Base-by-base conservation (phyloP, 805 yeast species). In the Torulaspora indica region DNA sequence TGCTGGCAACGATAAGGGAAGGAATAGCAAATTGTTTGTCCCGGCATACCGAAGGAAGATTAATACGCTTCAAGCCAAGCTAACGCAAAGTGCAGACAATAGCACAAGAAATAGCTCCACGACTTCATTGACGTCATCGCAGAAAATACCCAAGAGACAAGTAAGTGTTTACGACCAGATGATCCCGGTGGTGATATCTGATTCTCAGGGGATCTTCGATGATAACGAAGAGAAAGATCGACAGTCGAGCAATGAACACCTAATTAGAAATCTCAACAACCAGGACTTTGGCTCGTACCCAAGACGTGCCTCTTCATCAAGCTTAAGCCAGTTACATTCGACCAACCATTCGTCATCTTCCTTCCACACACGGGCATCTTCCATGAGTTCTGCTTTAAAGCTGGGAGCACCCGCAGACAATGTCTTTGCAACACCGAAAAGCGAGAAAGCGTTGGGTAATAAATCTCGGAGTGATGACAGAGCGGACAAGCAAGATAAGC, bases 11-110 rank as follows among this genome's bases (percentile, higher is more conserved):
- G 35, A 42, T 5, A 40, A 42, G 6, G 35, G 35, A 14, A 31
- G 27, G 18, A 43, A 45, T 35, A 23, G 44, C 37, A 53, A 48
- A 31, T 46, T 64, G 45, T 69, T 55, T 48, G 60, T 64, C 5
- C 73, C 73, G 12, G 73, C 73, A 3, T 69, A 69, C 45, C 60
- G 66, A 47, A 63, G 61, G 50, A 66, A 61, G 41, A 47, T 66
- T 34, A 63, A 61, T 38, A 56, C 57, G 9, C 33, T 59, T 13
- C 49, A 44, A 46, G 22, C 54, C 45, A 44, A 57, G 56, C 20
- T 56, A 53, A 48, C 53, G 46, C 27, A 52, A 54, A 28, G 55
- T 55, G 27, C 54, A 27, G 38, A 49, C 53, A 20, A 55, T 48
- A 45, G 46, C 29, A 27, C 51, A 20, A 56, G 25, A 39, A 52